Evolutionary conservation across 148 eudicot species (phyloP), one percentile per base, ranked within the genome.

Genomic region (Silene conica): DNA sequence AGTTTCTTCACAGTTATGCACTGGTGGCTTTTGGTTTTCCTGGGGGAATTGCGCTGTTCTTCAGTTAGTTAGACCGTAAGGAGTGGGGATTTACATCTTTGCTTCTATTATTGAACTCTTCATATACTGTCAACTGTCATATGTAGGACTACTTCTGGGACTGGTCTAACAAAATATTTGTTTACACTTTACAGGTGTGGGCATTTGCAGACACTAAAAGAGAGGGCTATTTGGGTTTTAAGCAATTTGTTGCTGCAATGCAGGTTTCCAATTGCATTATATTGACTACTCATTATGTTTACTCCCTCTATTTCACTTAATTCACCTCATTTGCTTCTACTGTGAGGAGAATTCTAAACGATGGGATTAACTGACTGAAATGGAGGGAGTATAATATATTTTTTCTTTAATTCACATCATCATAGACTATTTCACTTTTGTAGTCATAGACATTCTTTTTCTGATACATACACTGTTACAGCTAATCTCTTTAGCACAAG

Each of bases 181-280:
- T 45, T 20, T 46, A 22, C 71, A 92, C 41, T 45, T 20, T 46
- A 22, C 71, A 92, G 97, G 90, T 92, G 43, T 92, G 98, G 98
- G 98, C 92, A 46, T 68, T 87, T 71, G 91, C 96, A 23, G 98
- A 92, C 78, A 78, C 96, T 20, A 88, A 84, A 70, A 80, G 93
- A 58, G 92, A 90, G 76, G 98, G 98, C 8, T 90, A 76, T 79
- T 69, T 92, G 70, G 92, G 92, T 13, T 83, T 90, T 28, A 83
- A 81, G 66, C 92, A 92, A 78, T 92, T 92, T 54, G 74, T 92
- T 72, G 83, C 90, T 68, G 98, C 98, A 68, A 90, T 92, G 98
- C 93, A 92, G 96, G 97, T 90, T 73, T 69, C 13, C 46, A 22
- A 4, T 26, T 25, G 43, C 63, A 62, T 22, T 59, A 23, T 55